phyloP scores from a whole-genome alignment of 257 asterid species.

The Solanum habrochaites region DNA sequence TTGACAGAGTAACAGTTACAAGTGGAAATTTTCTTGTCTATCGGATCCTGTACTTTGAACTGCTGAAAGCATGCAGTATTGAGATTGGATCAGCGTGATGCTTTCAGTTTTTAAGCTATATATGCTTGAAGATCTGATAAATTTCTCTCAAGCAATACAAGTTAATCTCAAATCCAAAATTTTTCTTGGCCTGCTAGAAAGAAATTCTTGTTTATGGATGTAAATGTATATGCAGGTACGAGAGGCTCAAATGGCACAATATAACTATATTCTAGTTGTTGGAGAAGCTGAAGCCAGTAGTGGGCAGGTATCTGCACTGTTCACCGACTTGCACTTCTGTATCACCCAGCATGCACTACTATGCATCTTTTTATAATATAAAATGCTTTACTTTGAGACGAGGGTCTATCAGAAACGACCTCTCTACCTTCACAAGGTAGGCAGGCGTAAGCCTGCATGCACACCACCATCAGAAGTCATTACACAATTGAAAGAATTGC shows the following conservation, averaged over 20 bases:
- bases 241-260: constrained; percentile 92
- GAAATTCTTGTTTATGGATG: background rate
- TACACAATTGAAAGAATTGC: background rate
- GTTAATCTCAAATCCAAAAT: background rate
- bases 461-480: background rate
- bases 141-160: background rate
- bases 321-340: background rate
- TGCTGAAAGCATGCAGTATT: background rate
- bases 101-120: background rate
- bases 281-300: constrained; percentile 87
- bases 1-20: background rate
- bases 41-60: background rate
- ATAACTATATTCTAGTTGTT: constrained; percentile 91
- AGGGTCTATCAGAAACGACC: background rate
- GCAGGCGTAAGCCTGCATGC: background rate
- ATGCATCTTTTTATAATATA: background rate
- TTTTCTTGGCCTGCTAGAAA: background rate
- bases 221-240: constrained; percentile 43
- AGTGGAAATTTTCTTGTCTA: background rate
- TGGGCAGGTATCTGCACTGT: constrained; percentile 7
- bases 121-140: background rate
- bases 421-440: background rate
- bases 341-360: background rate
- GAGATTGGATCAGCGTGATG: background rate
- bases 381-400: background rate